phyloP scores from a whole-genome alignment of 768 basidiomycete genomes.

The Sporobolomyces roseus region DNA sequence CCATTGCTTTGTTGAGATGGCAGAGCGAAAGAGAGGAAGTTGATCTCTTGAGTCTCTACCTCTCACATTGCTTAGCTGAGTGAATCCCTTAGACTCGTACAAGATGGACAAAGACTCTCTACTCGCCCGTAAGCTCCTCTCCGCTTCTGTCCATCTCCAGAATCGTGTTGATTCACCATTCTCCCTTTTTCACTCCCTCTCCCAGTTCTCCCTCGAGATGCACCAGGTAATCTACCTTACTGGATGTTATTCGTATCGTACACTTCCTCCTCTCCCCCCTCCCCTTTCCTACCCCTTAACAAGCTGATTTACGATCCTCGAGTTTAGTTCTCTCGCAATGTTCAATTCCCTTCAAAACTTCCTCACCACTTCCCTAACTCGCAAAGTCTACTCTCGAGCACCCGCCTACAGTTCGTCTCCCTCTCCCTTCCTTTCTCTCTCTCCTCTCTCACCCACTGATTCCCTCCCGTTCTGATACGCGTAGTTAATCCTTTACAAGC shows the following conservation, averaged over 20 bases:
- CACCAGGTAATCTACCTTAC: conserved; percentile 66
- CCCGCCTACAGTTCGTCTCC: conserved; percentile 49
- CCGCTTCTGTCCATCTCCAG: neutral
- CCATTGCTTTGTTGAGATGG: conserved; percentile 14
- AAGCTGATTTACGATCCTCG: too few relatives aligned
- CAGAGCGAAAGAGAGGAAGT: neutral
- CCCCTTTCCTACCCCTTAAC: neutral
- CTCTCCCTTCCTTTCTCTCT: neutral
- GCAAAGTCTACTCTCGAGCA: conserved; percentile 63
- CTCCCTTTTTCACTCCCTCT: neutral
- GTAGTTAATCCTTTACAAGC: conserved; percentile 83
- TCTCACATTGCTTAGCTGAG: too few relatives aligned
- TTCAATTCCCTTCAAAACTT: conserved; percentile 87
- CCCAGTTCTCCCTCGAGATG: conserved; percentile 50
- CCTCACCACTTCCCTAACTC: conserved; percentile 68
- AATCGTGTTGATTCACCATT: neutral
- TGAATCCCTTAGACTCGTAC: neutral
- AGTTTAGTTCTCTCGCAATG: conserved; percentile 54
- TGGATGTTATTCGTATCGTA: conserved; percentile 82
- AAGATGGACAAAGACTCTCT: neutral
- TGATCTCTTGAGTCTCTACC: neutral
- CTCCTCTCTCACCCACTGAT: too few relatives aligned
- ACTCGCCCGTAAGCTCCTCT: neutral
- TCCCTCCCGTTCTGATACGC: too few relatives aligned
- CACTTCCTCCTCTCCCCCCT: conserved; percentile 44